These are phyloP conservation scores for Vigna nakashimae DNA, from an alignment of 306 rosid genomes.

Conservation along the genomic window DNA sequence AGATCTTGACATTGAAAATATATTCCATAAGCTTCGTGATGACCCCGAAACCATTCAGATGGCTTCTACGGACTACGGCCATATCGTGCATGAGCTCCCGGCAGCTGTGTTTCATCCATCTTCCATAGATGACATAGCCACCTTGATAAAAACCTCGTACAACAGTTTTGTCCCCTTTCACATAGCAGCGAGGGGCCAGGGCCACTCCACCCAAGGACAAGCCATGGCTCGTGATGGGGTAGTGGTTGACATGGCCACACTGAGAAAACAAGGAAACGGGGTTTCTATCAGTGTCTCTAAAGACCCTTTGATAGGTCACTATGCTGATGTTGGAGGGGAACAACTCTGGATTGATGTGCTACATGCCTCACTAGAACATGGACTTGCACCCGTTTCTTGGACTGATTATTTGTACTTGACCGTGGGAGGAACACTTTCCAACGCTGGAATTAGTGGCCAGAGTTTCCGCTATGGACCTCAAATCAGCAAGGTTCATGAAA, in stretches of 20 bases:
- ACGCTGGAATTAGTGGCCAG: conserved; percentile 76
- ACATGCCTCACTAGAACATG: conserved; percentile 56
- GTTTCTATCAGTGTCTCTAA: conserved; percentile 41
- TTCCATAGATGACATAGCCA: conserved; percentile 56
- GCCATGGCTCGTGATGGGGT: conserved; percentile 75
- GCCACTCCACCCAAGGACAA: conserved; percentile 74
- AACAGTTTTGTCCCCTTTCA: conserved; percentile 49
- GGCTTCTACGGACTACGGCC: conserved; percentile 75
- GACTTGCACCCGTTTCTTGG: conserved; percentile 74
- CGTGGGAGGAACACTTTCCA: conserved; percentile 82
- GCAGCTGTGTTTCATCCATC: conserved; percentile 65
- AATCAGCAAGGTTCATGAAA: conserved; percentile 65
- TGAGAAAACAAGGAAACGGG: conserved; percentile 41
- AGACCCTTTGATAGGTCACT: conserved; percentile 49
- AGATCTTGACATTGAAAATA: conserved; percentile 10
- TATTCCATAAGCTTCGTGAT: conserved; percentile 50
- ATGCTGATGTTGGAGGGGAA: conserved; percentile 78
- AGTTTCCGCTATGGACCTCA: conserved; percentile 80
- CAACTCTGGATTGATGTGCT: conserved; percentile 71
- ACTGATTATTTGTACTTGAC: conserved; percentile 75
- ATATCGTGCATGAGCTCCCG: conserved; percentile 56
- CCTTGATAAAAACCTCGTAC: conserved; percentile 55
- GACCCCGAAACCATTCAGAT: conserved; percentile 56
- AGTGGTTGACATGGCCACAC: conserved; percentile 65
- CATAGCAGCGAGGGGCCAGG: conserved; percentile 71